Base-by-base conservation (phyloP, 768 basidiomycete species). In the Pulveroboletus sp. region DNA sequence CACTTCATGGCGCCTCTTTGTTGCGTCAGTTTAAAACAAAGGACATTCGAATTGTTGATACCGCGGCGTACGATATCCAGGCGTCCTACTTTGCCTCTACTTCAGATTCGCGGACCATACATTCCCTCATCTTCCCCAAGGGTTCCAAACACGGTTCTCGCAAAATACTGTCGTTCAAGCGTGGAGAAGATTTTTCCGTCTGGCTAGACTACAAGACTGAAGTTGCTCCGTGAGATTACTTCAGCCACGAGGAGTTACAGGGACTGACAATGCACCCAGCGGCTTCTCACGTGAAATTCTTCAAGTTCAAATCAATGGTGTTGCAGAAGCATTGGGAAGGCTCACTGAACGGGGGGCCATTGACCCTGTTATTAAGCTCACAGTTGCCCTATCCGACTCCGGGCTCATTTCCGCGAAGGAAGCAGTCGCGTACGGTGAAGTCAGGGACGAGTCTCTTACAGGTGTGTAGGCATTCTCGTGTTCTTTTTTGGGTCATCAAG, bases 21-120 rank as follows among this genome's bases (percentile, higher is more conserved):
- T 92, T 87, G 57, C 77, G 86, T 36, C 90, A 90, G 61, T 98
- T 96, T 78, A 88, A 89, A 73, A 96, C 96, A 43, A 99, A 98
- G 72, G 83, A 87, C 58, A 87, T 97, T 66, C 88, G 90, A 53
- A 76, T 97, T 28, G 68, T 76, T 5, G 96, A 98, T 65, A 76
- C 89, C 51, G 68, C 70, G 14, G 70, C 77, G 4, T 82, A 89
- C 59, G 89, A 93, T 57, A 74, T 96, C 49, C 85, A 90, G 66
- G 80, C 84, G 7, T 83, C 86, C 12, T 92, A 92, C 64, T 77
- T 80, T 24, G 80, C 88, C 31, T 82, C 86, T 40, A 62, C 75
- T 5, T 62, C 79, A 2, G 67, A 72, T 40, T 66, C 70, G 14
- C 78, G 89, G 39, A 85, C 81, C 33, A 90, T 94, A 58, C 80